Evolutionary conservation across 2,329 filamentous ascomycete species (phyloP).

Genomic region (Fusarium stilboides): DNA sequence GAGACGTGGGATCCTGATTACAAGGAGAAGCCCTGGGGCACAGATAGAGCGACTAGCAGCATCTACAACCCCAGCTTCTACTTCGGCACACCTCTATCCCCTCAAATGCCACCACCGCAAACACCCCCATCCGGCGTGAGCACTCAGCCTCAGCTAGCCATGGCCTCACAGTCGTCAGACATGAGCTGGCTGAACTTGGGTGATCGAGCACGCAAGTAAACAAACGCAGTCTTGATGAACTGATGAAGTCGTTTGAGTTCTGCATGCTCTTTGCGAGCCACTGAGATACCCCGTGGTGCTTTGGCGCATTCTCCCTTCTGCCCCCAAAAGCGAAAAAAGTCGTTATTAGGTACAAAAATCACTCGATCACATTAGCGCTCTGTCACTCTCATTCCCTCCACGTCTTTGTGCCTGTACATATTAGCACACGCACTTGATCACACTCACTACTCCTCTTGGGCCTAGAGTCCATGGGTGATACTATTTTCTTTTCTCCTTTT

Average conservation of each 20-base stretch:
- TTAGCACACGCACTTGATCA: constrained; percentile 29
- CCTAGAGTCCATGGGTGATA: constrained; percentile 34
- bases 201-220: constrained; percentile 56
- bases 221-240: constrained; percentile 35
- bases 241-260: constrained; percentile 37
- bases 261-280: constrained; percentile 31
- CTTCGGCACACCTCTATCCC: constrained; percentile 58
- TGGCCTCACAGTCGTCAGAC: constrained; percentile 70
- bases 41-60: constrained; percentile 67
- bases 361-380: constrained; percentile 33
- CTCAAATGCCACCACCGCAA: constrained; percentile 52
- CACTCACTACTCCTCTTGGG: constrained; percentile 37
- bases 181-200: constrained; percentile 88
- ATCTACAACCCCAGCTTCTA: constrained; percentile 65
- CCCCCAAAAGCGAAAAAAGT: constrained; percentile 6
- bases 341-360: constrained; percentile 14
- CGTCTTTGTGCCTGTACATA: constrained; percentile 36
- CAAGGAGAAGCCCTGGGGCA: constrained; percentile 64
- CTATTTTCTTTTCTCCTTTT: constrained; percentile 43
- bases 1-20: constrained; percentile 69
- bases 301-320: constrained; percentile 22
- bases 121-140: constrained; percentile 58
- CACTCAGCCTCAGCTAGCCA: constrained; percentile 66
- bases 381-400: constrained; percentile 30
- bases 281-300: constrained; percentile 42